phyloP scores from a whole-genome alignment of 352 stramenopile genomes.

The Pythium grandisporangium region DNA sequence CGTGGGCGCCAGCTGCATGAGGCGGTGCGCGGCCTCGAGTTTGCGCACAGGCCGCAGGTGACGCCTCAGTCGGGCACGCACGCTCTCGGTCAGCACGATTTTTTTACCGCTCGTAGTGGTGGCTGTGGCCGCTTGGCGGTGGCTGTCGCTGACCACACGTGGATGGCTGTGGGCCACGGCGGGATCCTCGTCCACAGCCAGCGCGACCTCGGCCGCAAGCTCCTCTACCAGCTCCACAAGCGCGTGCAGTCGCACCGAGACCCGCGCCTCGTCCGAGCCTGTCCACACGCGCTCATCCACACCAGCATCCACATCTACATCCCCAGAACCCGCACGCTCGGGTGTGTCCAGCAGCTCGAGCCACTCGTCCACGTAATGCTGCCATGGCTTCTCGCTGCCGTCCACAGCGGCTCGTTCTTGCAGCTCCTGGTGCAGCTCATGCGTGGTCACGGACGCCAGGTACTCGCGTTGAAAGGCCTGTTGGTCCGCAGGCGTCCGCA shows the following conservation, averaged over 20 bases:
- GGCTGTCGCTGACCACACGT: too few species aligned
- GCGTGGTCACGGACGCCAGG: conserved; percentile 32
- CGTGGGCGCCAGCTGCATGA: too few species aligned
- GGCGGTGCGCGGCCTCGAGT: too few species aligned
- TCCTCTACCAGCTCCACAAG: conserved; percentile 49
- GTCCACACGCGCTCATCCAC: too few species aligned
- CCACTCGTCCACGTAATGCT: conserved; percentile 38
- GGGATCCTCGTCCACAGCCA: conserved; percentile 20
- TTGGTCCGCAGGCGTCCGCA: conserved; percentile 29
- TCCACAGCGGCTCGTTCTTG: conserved; percentile 34
- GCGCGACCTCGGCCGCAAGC: conserved; percentile 32
- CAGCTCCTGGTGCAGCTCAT: conserved; percentile 45
- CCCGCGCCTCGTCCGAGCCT: conserved; percentile 46
- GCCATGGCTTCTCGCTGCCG: conserved; percentile 50
- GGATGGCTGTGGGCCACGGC: too few species aligned
- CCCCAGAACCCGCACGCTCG: background rate
- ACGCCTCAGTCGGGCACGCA: too few species aligned
- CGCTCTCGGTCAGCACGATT: too few species aligned
- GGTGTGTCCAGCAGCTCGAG: conserved; percentile 22
- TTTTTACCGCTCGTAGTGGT: too few species aligned
- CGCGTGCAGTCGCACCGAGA: conserved; percentile 38
- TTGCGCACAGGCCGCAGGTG: too few species aligned
- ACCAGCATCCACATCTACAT: too few species aligned
- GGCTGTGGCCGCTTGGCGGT: too few species aligned
- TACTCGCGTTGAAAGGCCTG: conserved; percentile 45